Evolutionary conservation across 805 yeast species (phyloP), one percentile per base, ranked within the genome.

Genomic region (Saturnispora serradocipensis): DNA sequence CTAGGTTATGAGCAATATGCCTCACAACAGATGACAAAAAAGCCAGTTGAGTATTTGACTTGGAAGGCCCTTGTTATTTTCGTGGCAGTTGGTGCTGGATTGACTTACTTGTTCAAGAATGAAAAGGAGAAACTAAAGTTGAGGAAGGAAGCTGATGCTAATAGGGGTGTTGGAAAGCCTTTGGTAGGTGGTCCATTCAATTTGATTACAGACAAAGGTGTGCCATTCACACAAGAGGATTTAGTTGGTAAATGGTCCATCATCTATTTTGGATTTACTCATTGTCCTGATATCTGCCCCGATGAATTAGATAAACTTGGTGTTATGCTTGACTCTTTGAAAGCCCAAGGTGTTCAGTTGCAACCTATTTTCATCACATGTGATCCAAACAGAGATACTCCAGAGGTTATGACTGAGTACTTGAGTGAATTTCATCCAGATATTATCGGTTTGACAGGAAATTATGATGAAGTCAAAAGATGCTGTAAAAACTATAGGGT

Each of bases 231-330:
- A 1, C 81, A 88, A 27, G 73, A 87, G 55, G 76, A 91, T 59
- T 71, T 93, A 62, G 68, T 77, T 55, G 93, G 90, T 34, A 84
- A 80, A 65, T 93, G 89, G 68, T 80, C 91, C 10, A 72, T 93
- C 45, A 67, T 91, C n/a, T 93, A 93, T 67, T 93, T 93, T 69
- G 99, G 99, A 0, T 93, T 93, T 72, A 86, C 97, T 4, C 90
- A 90, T 69, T 93, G 99, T 70, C 99, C 99, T 6, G 99, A 93
- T 69, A 90, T 93, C 50, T 93, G 99, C 68, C 99, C 99, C 10
- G 99, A 93, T 67, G 99, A 93, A 67, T 77, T 93, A 54, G 99
- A 93, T 66, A 88, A 91, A 64, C 75, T 93, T 64, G 91, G 96
- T 4, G 75, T 81, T 30, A 82, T 85, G 71, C 72, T 78, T 61